phyloP scores from a whole-genome alignment of 2,329 filamentous ascomycete genomes.

The Exophiala sp. region DNA sequence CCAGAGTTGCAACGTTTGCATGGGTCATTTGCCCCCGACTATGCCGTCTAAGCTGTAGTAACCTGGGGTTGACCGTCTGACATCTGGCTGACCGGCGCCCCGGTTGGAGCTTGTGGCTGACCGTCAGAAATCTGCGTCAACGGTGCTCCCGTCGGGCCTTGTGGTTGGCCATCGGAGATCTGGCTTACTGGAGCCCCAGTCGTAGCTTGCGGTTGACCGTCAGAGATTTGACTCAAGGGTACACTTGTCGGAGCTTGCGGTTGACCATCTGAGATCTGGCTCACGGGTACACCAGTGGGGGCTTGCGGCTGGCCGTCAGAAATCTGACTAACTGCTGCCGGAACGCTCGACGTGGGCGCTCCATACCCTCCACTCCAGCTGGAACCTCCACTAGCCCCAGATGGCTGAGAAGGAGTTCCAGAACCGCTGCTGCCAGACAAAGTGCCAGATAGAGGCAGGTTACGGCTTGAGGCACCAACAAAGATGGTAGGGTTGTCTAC shows the following conservation, averaged over 20 bases:
- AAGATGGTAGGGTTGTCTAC: constrained; percentile 50
- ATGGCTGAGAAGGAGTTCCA: background rate
- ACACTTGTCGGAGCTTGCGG: constrained; percentile 21
- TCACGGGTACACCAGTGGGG: constrained; percentile 8
- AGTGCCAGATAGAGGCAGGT: constrained; percentile 44
- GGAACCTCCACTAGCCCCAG: constrained; percentile 1
- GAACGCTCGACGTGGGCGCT: constrained; percentile 11
- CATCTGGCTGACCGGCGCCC: no score
- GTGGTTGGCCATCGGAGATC: no score
- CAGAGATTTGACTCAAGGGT: constrained; percentile 8
- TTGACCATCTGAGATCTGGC: constrained; percentile 24
- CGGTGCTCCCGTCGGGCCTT: background rate
- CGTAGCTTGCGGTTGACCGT: constrained; percentile 7
- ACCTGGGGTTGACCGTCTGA: no score
- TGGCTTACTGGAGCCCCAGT: background rate
- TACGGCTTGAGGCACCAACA: constrained; percentile 55
- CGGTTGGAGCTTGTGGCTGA: background rate
- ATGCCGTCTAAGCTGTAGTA: background rate
- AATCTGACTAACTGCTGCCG: constrained; percentile 15
- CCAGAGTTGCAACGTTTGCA: no score
- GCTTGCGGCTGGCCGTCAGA: constrained; percentile 19
- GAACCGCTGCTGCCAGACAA: constrained; percentile 29
- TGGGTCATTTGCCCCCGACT: no score
- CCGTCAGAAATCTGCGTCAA: constrained; percentile 10
- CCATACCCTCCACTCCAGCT: constrained; percentile 10